These are phyloP conservation scores for Exserohilum turcica DNA, from an alignment of 2,329 filamentous ascomycete genomes.

Conservation along the genomic window DNA sequence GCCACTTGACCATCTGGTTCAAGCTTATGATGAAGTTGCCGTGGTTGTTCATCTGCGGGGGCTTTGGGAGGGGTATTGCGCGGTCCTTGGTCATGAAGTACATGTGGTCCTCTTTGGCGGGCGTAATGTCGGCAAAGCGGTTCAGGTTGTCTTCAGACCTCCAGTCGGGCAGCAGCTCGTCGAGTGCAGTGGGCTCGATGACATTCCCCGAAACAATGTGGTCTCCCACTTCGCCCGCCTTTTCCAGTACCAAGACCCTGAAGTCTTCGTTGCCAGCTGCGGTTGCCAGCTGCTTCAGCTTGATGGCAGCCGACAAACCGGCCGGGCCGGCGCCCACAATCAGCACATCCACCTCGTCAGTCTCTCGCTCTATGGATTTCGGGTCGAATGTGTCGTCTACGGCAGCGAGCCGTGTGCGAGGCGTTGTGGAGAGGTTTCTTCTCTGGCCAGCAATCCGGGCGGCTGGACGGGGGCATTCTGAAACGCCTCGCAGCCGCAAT, in stretches of 20 bases:
- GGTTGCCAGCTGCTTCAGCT: conserved; percentile 92
- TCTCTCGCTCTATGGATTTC: conserved; percentile 76
- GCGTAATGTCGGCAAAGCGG: conserved; percentile 85
- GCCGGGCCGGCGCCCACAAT: conserved; percentile 97
- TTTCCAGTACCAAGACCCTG: conserved; percentile 88
- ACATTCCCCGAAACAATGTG: conserved; percentile 97
- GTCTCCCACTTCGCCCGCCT: conserved; percentile 91
- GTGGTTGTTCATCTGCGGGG: conserved; percentile 97
- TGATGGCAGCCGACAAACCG: conserved; percentile 89
- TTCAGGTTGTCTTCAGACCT: conserved; percentile 84
- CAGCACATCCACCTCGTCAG: conserved; percentile 92
- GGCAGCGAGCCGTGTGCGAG: conserved; percentile 40
- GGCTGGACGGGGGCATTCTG: conserved; percentile 37
- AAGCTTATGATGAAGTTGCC: conserved; percentile 97
- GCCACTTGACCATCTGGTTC: conserved; percentile 94
- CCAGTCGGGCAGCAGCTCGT: conserved; percentile 94
- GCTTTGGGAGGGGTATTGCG: conserved; percentile 80
- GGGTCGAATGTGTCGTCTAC: conserved; percentile 52
- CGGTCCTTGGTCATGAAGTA: conserved; percentile 84
- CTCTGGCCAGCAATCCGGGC: conserved; percentile 46
- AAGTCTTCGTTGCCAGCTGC: conserved; percentile 96
- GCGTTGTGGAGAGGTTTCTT: conserved; percentile 43
- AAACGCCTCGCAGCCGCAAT: conserved; percentile 19
- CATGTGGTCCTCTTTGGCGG: conserved; percentile 85
- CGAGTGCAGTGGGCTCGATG: conserved; percentile 83